Percentiles rank a stretch among this genome's conserved stretches.
These are phyloP conservation scores for Phialocephala sp. DNA, from an alignment of 2,329 filamentous ascomycete genomes.

Conservation along the genomic window DNA sequence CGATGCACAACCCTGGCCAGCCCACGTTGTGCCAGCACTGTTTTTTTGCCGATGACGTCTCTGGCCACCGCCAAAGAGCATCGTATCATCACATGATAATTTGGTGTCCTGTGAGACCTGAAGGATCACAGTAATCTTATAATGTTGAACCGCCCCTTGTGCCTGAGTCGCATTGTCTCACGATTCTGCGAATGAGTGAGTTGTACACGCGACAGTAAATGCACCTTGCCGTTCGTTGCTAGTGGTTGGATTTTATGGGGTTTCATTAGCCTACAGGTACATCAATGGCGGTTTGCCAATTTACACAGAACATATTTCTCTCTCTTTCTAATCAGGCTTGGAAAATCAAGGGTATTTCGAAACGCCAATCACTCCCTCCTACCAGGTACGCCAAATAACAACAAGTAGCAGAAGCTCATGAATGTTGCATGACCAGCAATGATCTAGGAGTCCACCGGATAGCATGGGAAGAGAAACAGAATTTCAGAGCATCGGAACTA, in stretches of 20 bases:
- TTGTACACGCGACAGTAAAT: background rate
- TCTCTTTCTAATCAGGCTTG: background rate
- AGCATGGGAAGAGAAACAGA: background rate
- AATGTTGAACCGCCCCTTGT: background rate
- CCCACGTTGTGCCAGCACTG: background rate
- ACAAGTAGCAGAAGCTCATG: slow-evolving; percentile 1
- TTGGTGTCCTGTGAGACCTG: background rate
- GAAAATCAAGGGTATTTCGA: background rate
- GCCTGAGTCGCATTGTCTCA: slow-evolving; percentile 4
- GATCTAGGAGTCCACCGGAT: background rate
- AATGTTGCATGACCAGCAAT: background rate
- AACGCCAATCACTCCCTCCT: background rate
- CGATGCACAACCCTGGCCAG: slow-evolving; percentile 12
- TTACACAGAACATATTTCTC: slow-evolving; percentile 2
- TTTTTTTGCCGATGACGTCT: slow-evolving; percentile 17
- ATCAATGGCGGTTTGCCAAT: background rate
- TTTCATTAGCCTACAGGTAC: slow-evolving; percentile 13
- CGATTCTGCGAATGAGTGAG: background rate
- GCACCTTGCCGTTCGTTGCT: background rate
- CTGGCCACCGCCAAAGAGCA: background rate
- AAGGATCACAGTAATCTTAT: background rate
- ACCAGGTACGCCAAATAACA: background rate
- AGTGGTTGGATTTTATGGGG: slow-evolving; percentile 5
- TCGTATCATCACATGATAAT: background rate
- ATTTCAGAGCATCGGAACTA: background rate